Evolutionary conservation across 2,329 filamentous ascomycete genomes (phyloP), one percentile per base, ranked within the genome.

Genomic region (Blastomyces silverae): DNA sequence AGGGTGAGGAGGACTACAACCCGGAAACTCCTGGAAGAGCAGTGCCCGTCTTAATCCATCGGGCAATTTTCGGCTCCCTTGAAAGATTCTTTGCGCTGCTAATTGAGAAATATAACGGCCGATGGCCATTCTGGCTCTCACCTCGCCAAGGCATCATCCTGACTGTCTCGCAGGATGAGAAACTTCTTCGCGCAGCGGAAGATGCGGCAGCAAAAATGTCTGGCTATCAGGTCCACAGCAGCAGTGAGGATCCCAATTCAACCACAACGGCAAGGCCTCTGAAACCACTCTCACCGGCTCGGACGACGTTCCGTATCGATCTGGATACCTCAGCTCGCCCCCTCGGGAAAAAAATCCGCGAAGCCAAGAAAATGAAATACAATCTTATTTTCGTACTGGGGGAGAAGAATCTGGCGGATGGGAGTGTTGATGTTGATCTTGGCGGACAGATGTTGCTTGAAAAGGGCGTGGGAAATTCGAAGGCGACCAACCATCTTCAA

Each of bases 91-190:
- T 96, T 83, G 91, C 91, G 3, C 81, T 96, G 17, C 77, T 96
- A 52, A 92, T 94, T 64, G 92, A 96, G 76, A 88, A 90, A 69
- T 91, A 92, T 70, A 83, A 88, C 64, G 90, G 90, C 20, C 84
- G 83, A 65, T 95, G 90, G 85, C 91, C 91, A 3, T 93, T 96
- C 74, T 96, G 91, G 92, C 81, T 96, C 11, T 92, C 89, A 64
- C 91, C 91, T 0, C 85, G 87, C 6, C 92, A 94, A 72, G 87
- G 85, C 53, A 85, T 89, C 57, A 83, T 96, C 64, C 76, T 94
- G 42, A 89, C 89, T 0, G 82, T 93, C 63, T 91, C 89, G 70
- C 79, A 80, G 58, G 74, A 79, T n/a, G 75, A 79, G 52, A 71
- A 69, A 1, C 73, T 81, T 11, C 67, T 79, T 77, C 79, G 83